These are phyloP conservation scores for Irpex sp. DNA, from an alignment of 1,284 basidiomycete genomes.

Conservation along the genomic window DNA sequence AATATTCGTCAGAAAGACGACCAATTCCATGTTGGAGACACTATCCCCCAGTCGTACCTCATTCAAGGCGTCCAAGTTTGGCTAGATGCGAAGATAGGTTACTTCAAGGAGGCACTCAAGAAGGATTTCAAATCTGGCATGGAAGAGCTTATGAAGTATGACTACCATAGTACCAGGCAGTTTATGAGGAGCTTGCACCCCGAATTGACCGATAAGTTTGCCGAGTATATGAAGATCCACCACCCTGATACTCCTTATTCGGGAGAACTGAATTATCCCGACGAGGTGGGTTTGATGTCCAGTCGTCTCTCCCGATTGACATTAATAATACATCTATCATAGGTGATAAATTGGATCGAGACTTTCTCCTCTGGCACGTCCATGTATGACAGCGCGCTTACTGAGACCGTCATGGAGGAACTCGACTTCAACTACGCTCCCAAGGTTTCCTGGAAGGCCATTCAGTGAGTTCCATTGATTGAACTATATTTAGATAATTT, in stretches of 20 bases:
- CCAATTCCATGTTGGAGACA: background rate
- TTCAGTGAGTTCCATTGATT: no score
- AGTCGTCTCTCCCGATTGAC: no score
- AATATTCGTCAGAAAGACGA: background rate
- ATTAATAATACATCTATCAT: background rate
- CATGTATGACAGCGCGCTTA: conserved; percentile 16
- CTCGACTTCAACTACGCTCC: conserved; percentile 12
- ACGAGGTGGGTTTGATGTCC: background rate
- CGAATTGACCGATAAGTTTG: conserved; percentile 14
- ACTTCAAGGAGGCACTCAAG: background rate
- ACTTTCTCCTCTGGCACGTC: conserved; percentile 17
- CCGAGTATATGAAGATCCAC: conserved; percentile 6
- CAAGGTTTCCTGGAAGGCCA: background rate
- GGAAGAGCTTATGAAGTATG: background rate
- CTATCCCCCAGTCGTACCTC: background rate
- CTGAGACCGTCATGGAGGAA: conserved; percentile 16
- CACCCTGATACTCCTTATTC: conserved; percentile 3
- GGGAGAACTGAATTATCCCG: background rate
- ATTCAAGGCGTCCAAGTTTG: background rate
- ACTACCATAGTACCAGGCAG: background rate
- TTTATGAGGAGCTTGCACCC: conserved; percentile 2
- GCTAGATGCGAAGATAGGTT: background rate
- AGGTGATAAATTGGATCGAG: conserved; percentile 20
- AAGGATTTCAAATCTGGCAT: background rate
- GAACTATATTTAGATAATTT: no score